Percentiles rank a stretch among this genome's conserved stretches.
phyloP scores from a whole-genome alignment of 768 basidiomycete genomes.

The Suillus occidentalis region DNA sequence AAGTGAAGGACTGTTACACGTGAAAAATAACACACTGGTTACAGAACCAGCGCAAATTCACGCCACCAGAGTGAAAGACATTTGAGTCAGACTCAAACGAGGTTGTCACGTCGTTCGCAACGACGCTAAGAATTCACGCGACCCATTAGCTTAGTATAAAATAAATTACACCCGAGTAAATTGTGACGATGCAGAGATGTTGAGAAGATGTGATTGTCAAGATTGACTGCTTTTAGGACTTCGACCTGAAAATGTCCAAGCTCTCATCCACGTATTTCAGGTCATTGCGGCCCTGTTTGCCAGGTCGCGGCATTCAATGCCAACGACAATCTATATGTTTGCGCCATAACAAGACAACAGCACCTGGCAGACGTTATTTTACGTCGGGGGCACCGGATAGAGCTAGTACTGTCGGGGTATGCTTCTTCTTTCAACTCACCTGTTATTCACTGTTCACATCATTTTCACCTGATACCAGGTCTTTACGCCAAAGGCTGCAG shows the following conservation, averaged over 20 bases:
- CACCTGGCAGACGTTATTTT: neutral
- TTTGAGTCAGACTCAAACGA: too few relatives aligned
- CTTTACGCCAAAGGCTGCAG: constrained; percentile 87
- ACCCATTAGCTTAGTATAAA: too few relatives aligned
- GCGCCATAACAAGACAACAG: neutral
- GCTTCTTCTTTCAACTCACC: constrained; percentile 1
- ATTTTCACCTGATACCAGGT: constrained; percentile 51
- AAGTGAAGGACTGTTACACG: too few relatives aligned
- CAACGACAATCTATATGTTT: neutral
- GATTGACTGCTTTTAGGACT: neutral
- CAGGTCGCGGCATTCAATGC: neutral
- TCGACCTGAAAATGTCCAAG: constrained; percentile 1
- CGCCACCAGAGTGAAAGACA: too few relatives aligned
- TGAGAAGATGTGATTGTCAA: neutral
- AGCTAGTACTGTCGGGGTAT: constrained; percentile 34
- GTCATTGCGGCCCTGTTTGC: neutral
- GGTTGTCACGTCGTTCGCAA: too few relatives aligned
- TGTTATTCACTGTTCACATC: neutral
- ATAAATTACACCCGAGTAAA: too few relatives aligned
- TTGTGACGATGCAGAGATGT: neutral
- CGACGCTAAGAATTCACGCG: too few relatives aligned
- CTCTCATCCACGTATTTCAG: neutral
- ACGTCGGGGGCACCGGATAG: constrained; percentile 32
- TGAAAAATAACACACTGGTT: too few relatives aligned
- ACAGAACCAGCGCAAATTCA: too few relatives aligned